phyloP scores from a whole-genome alignment of 78 protist genomes.

The Dictyostelium citrinum region DNA sequence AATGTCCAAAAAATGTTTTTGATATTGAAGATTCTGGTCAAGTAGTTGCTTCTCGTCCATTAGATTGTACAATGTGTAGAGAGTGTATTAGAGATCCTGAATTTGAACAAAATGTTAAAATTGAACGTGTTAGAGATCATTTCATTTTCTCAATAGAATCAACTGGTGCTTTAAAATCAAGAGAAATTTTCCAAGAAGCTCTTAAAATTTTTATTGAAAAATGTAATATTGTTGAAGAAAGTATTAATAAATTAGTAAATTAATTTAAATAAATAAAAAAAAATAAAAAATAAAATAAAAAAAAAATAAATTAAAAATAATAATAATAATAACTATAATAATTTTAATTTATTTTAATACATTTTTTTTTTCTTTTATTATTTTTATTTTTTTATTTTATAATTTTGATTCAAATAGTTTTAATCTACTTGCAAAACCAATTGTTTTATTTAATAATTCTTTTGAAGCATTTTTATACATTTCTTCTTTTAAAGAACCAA shows the following conservation, averaged over 20 bases:
- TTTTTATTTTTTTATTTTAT: neutral
- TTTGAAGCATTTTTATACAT: neutral
- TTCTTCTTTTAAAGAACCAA: constrained; percentile 37
- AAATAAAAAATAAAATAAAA: neutral
- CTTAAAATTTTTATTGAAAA: constrained; percentile 63
- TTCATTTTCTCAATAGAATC: constrained; percentile 90
- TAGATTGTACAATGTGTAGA: constrained; percentile 92
- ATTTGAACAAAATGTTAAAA: constrained; percentile 49
- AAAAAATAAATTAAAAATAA: neutral
- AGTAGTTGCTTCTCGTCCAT: constrained; percentile 72
- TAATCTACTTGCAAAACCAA: constrained; percentile 12
- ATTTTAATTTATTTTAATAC: neutral
- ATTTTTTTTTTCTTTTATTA: neutral
- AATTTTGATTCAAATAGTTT: neutral
- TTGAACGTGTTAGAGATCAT: constrained; percentile 87
- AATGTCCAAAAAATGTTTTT: constrained; percentile 91
- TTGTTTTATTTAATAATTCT: neutral
- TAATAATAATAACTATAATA: neutral
- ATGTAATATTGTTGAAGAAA: constrained; percentile 53
- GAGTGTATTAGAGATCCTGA: constrained; percentile 91
- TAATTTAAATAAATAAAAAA: no score
- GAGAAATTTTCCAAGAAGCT: constrained; percentile 70
- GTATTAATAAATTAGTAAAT: constrained; percentile 1
- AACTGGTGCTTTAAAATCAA: constrained; percentile 60
- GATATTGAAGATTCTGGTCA: constrained; percentile 90